phyloP scores from a whole-genome alignment of 352 stramenopile genomes.

The Phytophthora colocasiae region DNA sequence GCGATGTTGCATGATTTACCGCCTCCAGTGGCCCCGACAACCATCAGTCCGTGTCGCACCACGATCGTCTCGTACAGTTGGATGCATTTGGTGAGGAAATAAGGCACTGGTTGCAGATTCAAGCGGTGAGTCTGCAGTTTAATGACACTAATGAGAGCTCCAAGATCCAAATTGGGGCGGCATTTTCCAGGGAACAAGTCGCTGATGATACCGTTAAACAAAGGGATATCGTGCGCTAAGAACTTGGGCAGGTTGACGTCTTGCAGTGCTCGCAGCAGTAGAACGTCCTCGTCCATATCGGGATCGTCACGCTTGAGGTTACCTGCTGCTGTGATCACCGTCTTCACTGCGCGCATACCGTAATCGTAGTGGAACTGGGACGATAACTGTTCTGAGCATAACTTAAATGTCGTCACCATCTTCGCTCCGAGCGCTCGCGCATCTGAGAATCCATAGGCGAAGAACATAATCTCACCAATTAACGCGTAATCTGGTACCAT shows the following conservation, averaged over 20 bases:
- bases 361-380: constrained; percentile 93
- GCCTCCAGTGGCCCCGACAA: constrained; percentile 92
- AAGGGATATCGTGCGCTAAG: constrained; percentile 93
- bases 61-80: constrained; percentile 96
- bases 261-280: constrained; percentile 94
- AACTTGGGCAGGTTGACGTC: constrained; percentile 98
- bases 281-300: constrained; percentile 93
- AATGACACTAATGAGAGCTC: constrained; percentile 90
- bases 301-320: constrained; percentile 93
- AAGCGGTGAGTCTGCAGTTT: constrained; percentile 84
- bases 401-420: constrained; percentile 91
- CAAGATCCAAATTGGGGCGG: constrained; percentile 89
- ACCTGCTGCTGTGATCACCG: constrained; percentile 88
- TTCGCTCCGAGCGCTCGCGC: constrained; percentile 65
- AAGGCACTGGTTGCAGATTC: constrained; percentile 89
- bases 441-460: constrained; percentile 81
- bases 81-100: constrained; percentile 95
- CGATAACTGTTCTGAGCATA: constrained; percentile 91
- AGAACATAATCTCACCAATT: constrained; percentile 94
- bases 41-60: constrained; percentile 96
- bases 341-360: constrained; percentile 92
- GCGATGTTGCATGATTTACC: constrained; percentile 93
- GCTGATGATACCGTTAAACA: constrained; percentile 96
- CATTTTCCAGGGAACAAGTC: constrained; percentile 95
- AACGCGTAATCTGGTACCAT: constrained; percentile 93